Evolutionary conservation across 1,139 yeast species (phyloP), one percentile per base, ranked within the genome.

Genomic region (Pichia sp.): DNA sequence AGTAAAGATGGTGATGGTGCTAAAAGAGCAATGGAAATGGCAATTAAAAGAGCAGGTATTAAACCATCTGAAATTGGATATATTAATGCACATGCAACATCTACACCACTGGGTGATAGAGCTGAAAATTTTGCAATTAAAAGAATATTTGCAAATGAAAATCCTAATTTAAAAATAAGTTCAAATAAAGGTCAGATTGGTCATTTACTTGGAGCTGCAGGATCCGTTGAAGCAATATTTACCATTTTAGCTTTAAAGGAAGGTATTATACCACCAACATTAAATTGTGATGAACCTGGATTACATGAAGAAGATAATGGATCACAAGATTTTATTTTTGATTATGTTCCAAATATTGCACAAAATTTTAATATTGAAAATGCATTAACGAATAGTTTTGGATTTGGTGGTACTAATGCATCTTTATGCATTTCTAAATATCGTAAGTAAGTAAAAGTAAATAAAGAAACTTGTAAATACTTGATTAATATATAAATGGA

Each of bases 401-500:
- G 98, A 0, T 92, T 94, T 67, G 99, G 99, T 8, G 99, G 99
- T 12, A 89, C 95, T 7, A 94, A 94, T 63, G 83, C 95, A 12
- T 75, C 95, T 2, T 54, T 87, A 12, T 68, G 71, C 48, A 77
- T 78, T 58, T 70, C 66, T 43, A 54, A 47, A 30, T 58, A 47
- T 35, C 25, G 16, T 4, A 2, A 32, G 29, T 32, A 30, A 25
- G n/a, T n/a, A n/a, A 22, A 23, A 25, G 16, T 11, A 22, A 11
- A 8, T 9, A 22, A 23, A 4, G 23, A 10, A 23, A 22, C 35
- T 32, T 32, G 25, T 32, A 32, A 11, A 26, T 26, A 31, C 6
- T 10, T 27, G 25, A 20, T 36, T 26, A 32, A 28, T 66, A 53
- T 10, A 70, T 36, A 46, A 53, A 68, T 8, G 79, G 78, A 10